Base-by-base conservation (phyloP, 2,329 filamentous ascomycete species). In the Exophiala alcalophila region DNA sequence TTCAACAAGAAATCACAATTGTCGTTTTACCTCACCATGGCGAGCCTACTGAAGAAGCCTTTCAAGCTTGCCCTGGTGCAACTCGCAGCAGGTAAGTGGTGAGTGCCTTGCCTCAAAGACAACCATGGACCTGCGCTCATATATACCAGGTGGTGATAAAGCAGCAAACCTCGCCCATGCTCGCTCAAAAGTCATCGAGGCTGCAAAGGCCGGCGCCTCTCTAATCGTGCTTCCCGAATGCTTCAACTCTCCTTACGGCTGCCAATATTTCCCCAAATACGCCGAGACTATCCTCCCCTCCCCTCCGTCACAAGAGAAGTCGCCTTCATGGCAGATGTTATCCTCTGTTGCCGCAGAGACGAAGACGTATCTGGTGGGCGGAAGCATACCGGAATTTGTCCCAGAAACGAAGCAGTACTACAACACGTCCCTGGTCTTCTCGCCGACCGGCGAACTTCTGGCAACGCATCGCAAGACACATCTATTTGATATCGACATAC, bases 191-290 rank as follows among this genome's bases (percentile, higher is more conserved):
- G 89, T 97, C 45, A 77, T 88, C 50, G 82, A 88, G 64, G 91
- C 92, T 4, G 83, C 88, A 16, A 65, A 71, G 18, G 71, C 71
- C 3, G 91, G 91, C 55, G 88, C 91, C 47, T 81, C 85, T 44
- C 81, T 98, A 47, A 83, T 97, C 53, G 88, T 97, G 23, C 78
- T 98, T 12, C 92, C 92, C 24, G 92, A 98, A 71, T 98, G 92
- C 75, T 98, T 98, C 80, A 98, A 98, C 73, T 94, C 86, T 28
- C 92, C 92, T 6, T 98, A 98, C 67, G 92, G 92, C 55, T 89
- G 82, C 54, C 76, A 88, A 60, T 90, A 83, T 73, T 98, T 98
- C 69, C 84, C 90, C 40, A 78, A 82, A 49, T 97, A 97, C 65
- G 90, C 92, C 55, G 92, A 98, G 68, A 83, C 80, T 1, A 81